Percentiles rank a stretch among this genome's conserved stretches.
Conservation (phyloP, 352 stramenopile genomes). For the Phytopythium aichiense region DNA sequence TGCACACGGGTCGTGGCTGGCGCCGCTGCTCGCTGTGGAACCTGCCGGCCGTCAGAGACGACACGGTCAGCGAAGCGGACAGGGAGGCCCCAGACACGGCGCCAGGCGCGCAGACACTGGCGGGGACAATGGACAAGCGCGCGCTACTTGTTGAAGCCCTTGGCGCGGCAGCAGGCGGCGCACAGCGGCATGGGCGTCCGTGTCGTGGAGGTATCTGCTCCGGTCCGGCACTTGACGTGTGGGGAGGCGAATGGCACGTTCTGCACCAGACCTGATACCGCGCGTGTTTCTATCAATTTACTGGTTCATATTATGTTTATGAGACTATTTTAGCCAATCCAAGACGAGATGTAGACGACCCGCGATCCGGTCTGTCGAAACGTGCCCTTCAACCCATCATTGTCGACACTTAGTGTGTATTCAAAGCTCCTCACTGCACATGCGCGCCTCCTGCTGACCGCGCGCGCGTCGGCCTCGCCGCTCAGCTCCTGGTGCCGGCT, state of each 20-base stretch:
- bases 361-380: background rate
- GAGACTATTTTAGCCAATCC: constrained; percentile 3
- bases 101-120: background rate
- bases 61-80: background rate
- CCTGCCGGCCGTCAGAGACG: constrained; percentile 14
- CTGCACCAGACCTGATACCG: constrained; percentile 1
- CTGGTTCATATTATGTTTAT: constrained; percentile 13
- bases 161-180: constrained; percentile 59
- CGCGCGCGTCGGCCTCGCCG: too few relatives aligned
- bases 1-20: constrained; percentile 54
- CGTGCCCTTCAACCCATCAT: background rate
- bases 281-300: constrained; percentile 23
- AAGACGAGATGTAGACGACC: background rate
- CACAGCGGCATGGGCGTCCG: constrained; percentile 57
- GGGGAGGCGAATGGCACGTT: background rate
- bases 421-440: background rate
- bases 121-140: background rate
- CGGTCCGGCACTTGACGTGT: background rate
- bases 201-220: background rate
- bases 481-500: background rate
- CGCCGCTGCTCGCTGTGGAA: constrained; percentile 57
- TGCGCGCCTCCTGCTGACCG: background rate
- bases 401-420: too few relatives aligned
- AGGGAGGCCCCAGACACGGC: background rate
- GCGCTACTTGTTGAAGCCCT: constrained; percentile 74